Evolutionary conservation across 371 early-diverging fungal genomes (phyloP), one percentile per base, ranked within the genome.

Genomic region (Chytridiales sp.): DNA sequence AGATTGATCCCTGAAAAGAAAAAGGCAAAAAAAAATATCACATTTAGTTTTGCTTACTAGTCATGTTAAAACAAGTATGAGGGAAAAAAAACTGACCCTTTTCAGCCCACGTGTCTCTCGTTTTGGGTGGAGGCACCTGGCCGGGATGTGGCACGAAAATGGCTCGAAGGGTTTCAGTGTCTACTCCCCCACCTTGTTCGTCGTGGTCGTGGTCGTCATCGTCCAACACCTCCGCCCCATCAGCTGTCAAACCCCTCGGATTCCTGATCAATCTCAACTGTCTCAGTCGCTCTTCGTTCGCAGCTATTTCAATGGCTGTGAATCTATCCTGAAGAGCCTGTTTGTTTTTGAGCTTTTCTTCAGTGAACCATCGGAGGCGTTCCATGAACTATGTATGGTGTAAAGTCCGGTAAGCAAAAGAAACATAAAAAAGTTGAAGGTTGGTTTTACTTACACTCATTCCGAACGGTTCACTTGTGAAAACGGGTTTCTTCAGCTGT

Each of bases 111-210:
- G 67, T 43, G 27, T 71, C 68, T 24, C 69, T 8, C 22, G 26
- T 21, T 29, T 69, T 66, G 3, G 62, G 58, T 22, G 53, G 29
- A 22, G 76, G 70, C 2, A 73, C 65, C 1, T 62, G 49, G 15
- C 79, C 77, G 19, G 79, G 77, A 59, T 67, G 63, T 9, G 79
- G 79, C 65, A 76, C 71, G 47, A 79, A 79, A 43, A 67, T 72
- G 5, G 79, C 77, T 2, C 59, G 57, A 22, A 67, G 35, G 22
- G 55, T 26, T 34, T 48, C 51, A 31, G 53, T 35, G 17, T 52
- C 59, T 44, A 36, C 42, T 39, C 22, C 19, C 3, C 22, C 40
- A 24, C 17, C 53, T 9, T 66, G 36, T 17, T 47, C 38, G 35
- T 17, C 29, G 35, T 47, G 36, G n/a, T 36, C 27, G n/a, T n/a